phyloP scores from a whole-genome alignment of 805 yeast species.

The Candida sanyiensis region DNA sequence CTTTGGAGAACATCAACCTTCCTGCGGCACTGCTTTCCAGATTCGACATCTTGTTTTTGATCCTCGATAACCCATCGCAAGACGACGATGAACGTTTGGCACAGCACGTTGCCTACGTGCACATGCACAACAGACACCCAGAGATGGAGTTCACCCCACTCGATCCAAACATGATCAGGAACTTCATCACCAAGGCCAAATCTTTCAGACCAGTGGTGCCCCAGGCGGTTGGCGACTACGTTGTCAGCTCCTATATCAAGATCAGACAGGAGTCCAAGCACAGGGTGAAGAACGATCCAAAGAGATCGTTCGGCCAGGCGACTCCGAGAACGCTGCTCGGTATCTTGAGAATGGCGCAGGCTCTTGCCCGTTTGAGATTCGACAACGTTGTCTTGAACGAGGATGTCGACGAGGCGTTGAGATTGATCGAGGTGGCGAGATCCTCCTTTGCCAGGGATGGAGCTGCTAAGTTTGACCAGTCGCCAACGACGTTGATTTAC shows the following conservation, averaged over 20 bases:
- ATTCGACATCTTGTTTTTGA: constrained; percentile 82
- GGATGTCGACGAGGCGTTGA: constrained; percentile 94
- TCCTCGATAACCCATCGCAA: constrained; percentile 77
- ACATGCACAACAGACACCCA: constrained; percentile 89
- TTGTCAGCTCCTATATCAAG: constrained; percentile 79
- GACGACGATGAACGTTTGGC: constrained; percentile 85
- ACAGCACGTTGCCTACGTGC: constrained; percentile 91
- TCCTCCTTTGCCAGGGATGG: constrained; percentile 58
- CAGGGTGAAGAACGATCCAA: constrained; percentile 59
- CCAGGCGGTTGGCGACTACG: constrained; percentile 77
- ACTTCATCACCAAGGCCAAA: constrained; percentile 82
- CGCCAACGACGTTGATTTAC: constrained; percentile 63
- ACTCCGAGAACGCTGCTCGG: constrained; percentile 95
- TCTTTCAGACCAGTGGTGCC: constrained; percentile 81
- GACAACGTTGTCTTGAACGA: constrained; percentile 60
- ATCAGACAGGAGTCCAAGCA: constrained; percentile 87
- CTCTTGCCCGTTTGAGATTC: constrained; percentile 85
- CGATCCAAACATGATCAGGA: constrained; percentile 75
- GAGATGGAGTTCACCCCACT: constrained; percentile 67
- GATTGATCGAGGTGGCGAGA: constrained; percentile 83
- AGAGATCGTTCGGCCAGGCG: constrained; percentile 78
- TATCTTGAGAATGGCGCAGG: constrained; percentile 88
- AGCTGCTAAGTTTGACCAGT: constrained; percentile 50
- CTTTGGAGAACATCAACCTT: constrained; percentile 89
- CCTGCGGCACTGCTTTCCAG: constrained; percentile 96